Evolutionary conservation across 768 basidiomycete species (phyloP).

Genomic region (Mycena vitilis): DNA sequence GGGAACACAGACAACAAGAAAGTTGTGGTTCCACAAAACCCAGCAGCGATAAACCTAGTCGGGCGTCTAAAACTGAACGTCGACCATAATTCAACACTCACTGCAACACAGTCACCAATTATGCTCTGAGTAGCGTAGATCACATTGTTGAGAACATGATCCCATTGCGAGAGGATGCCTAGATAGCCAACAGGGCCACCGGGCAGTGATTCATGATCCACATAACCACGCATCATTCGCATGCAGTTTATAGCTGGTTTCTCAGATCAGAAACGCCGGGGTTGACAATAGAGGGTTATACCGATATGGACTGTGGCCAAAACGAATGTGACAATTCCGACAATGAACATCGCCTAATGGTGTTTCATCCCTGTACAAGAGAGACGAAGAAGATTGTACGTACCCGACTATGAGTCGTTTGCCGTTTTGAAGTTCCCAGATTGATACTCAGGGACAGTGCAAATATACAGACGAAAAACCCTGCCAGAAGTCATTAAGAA

Average conservation of each 20-base stretch:
- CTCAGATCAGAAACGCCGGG: not conserved
- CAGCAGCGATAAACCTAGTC: constrained; percentile 31
- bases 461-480: constrained; percentile 20
- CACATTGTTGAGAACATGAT: constrained; percentile 28
- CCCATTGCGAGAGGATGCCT: constrained; percentile 27
- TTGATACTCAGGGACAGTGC: constrained; percentile 9
- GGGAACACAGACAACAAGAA: constrained; percentile 31
- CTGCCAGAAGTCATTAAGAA: not conserved
- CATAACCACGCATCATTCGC: constrained; percentile 28
- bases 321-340: constrained; percentile 16
- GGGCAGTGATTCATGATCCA: constrained; percentile 18
- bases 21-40: constrained; percentile 36
- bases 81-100: not conserved
- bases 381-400: not conserved
- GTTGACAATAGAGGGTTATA: not conserved
- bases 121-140: constrained; percentile 29
- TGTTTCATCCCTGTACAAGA: not conserved
- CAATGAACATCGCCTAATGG: constrained; percentile 10
- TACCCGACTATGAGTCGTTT: constrained; percentile 22
- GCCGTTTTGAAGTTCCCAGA: constrained; percentile 8
- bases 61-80: not conserved
- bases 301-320: constrained; percentile 16
- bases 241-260: constrained; percentile 24
- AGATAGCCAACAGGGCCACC: constrained; percentile 32
- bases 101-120: constrained; percentile 24